These are phyloP conservation scores for Liquidambar formosana DNA, from an alignment of 164 flowering plant species.

Conservation along the genomic window DNA sequence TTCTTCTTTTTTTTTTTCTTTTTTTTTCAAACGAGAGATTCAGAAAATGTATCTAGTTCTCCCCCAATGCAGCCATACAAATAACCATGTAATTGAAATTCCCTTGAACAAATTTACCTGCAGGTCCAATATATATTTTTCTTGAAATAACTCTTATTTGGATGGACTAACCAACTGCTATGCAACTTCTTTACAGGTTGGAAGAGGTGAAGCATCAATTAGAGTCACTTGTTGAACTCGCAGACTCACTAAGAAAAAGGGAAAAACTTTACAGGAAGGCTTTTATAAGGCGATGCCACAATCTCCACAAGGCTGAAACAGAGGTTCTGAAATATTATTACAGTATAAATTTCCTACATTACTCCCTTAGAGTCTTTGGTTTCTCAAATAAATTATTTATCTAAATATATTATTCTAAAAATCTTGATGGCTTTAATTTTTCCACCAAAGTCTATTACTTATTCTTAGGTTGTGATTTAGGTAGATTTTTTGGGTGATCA, in stretches of 20 bases:
- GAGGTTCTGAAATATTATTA: constrained; percentile 47
- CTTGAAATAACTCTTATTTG: neutral
- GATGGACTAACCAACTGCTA: neutral
- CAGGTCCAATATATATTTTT: no score
- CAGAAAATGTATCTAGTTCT: no score
- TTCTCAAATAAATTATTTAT: neutral
- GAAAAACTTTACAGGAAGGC: constrained; percentile 56
- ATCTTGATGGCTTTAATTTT: neutral
- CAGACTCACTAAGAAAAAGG: constrained; percentile 26
- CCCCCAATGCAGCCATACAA: no score
- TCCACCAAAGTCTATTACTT: no score
- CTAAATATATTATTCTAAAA: neutral
- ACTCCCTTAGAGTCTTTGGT: neutral
- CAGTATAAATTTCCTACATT: neutral
- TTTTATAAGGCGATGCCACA: constrained; percentile 57
- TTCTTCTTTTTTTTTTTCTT: no score
- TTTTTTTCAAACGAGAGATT: no score
- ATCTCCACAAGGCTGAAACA: constrained; percentile 68
- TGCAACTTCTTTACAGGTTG: constrained; percentile 38
- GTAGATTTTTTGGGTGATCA: constrained; percentile 84
- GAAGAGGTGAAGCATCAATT: constrained; percentile 33
- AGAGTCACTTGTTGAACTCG: constrained; percentile 23
- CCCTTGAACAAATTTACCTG: no score
- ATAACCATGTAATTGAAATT: no score
- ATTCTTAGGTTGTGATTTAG: constrained; percentile 20